A percentile compares a stretch with the other conserved stretches of the same genome.
Evolutionary conservation across 2,329 filamentous ascomycete species (phyloP).

Genomic region (Seiridium unicorne): DNA sequence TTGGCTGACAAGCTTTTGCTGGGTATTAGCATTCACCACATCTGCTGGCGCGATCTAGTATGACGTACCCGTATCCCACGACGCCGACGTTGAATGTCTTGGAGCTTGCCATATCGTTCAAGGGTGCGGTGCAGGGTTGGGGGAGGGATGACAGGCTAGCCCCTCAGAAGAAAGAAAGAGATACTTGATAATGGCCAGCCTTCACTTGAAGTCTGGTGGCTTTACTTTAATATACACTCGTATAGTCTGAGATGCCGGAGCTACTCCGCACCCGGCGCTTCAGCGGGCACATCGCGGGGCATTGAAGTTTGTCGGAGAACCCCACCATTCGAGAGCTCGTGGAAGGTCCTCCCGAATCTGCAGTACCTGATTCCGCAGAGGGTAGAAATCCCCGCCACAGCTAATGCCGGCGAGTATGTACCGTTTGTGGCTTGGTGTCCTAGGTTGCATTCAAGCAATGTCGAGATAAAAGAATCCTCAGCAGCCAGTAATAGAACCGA

Average conservation of each 20-base stretch:
- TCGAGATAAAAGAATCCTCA: not conserved
- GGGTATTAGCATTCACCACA: constrained; percentile 11
- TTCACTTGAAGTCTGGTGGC: not conserved
- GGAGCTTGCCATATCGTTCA: constrained; percentile 10
- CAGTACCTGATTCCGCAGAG: not conserved
- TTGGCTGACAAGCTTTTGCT: constrained; percentile 61
- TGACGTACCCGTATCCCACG: constrained; percentile 49
- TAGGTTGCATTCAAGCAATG: not conserved
- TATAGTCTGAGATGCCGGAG: not conserved
- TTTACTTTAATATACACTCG: not conserved
- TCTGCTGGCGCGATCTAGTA: not conserved
- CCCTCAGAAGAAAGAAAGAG: too few species aligned
- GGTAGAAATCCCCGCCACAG: too few species aligned
- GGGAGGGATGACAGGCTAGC: too few species aligned
- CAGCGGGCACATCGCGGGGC: not conserved
- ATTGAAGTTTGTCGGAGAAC: not conserved
- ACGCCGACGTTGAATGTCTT: constrained; percentile 49
- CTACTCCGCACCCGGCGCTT: not conserved
- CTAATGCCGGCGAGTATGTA: not conserved
- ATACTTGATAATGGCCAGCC: not conserved
- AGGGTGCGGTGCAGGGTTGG: too few species aligned
- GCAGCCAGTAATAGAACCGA: not conserved
- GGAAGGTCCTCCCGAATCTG: constrained; percentile 6
- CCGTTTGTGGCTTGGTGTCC: not conserved
- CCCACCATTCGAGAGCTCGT: not conserved